Conservation (phyloP, 768 basidiomycete genomes). For the Leucosporidium yakuticum region DNA sequence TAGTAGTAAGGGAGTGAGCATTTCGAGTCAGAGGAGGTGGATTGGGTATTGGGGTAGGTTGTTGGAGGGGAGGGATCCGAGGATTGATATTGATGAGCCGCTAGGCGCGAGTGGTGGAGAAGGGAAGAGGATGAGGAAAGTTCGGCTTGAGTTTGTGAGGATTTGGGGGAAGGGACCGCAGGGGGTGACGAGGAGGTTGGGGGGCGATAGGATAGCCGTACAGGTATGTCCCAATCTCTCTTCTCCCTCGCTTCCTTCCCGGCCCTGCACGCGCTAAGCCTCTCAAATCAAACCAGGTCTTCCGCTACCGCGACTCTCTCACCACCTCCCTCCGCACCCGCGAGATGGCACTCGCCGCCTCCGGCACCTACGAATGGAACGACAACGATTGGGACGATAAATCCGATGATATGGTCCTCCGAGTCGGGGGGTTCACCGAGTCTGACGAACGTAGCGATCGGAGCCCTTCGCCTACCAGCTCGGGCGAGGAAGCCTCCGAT, state of each 20-base stretch:
- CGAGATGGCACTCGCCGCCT: no score
- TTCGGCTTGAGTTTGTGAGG: slow-evolving; percentile 39
- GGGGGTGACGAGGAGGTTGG: slow-evolving; percentile 37
- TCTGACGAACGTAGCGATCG: no score
- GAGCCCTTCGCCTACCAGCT: no score
- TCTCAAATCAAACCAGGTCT: no score
- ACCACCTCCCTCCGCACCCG: no score
- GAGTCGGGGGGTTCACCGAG: no score
- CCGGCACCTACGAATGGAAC: no score
- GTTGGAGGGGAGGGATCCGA: slow-evolving; percentile 30
- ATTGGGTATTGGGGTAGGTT: slow-evolving; percentile 59
- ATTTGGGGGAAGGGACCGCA: slow-evolving; percentile 36
- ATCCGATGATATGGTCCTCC: no score
- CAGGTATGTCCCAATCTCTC: slow-evolving; percentile 22
- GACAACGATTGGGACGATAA: no score
- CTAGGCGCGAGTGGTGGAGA: slow-evolving; percentile 10
- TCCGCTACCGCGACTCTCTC: no score
- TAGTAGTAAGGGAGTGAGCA: slow-evolving; percentile 44
- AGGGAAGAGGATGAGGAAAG: slow-evolving; percentile 1
- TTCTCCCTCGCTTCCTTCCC: slow-evolving; percentile 10
- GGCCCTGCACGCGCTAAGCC: no score
- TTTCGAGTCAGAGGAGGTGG: slow-evolving; percentile 30
- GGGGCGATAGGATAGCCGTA: slow-evolving; percentile 25
- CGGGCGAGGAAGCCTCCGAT: no score
- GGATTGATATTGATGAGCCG: slow-evolving; percentile 19